Percentiles rank a stretch among this genome's conserved stretches.
These are phyloP conservation scores for Spongispora temasekensis DNA, from an alignment of 1,284 basidiomycete genomes.

Conservation along the genomic window DNA sequence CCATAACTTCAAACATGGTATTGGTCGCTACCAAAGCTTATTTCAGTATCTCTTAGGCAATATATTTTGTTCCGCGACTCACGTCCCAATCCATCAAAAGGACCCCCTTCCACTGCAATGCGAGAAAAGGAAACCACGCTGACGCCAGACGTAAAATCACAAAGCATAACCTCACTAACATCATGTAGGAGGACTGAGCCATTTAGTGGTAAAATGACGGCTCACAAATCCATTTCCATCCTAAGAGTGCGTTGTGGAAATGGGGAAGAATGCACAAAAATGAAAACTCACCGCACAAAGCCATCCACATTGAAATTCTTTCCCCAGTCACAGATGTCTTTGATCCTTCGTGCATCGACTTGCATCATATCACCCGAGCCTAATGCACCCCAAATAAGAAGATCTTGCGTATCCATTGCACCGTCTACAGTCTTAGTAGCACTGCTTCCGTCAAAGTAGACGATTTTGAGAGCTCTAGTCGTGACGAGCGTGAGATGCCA, in stretches of 20 bases:
- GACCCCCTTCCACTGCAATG: constrained; percentile 26
- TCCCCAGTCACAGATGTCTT: constrained; percentile 40
- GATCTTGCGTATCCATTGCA: constrained; percentile 43
- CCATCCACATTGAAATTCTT: constrained; percentile 36
- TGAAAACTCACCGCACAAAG: constrained; percentile 34
- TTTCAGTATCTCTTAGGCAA: no score
- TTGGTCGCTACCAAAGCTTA: background rate
- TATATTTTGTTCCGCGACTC: no score
- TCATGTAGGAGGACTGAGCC: background rate
- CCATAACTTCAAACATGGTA: constrained; percentile 13
- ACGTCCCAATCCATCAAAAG: no score
- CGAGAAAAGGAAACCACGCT: constrained; percentile 37
- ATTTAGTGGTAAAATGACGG: background rate
- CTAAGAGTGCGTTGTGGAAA: constrained; percentile 19
- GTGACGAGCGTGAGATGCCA: constrained; percentile 41
- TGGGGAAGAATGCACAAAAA: background rate
- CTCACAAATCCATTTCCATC: constrained; percentile 52
- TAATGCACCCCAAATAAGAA: constrained; percentile 39
- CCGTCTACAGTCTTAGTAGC: constrained; percentile 39
- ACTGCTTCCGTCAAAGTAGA: constrained; percentile 47
- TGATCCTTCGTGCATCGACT: constrained; percentile 33
- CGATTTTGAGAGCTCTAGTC: constrained; percentile 36
- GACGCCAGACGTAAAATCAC: constrained; percentile 45
- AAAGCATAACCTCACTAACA: constrained; percentile 52
- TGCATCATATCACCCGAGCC: constrained; percentile 16